Evolutionary conservation across 768 basidiomycete species (phyloP), one percentile per base, ranked within the genome.

Genomic region (Rhizopogon vinicolor): DNA sequence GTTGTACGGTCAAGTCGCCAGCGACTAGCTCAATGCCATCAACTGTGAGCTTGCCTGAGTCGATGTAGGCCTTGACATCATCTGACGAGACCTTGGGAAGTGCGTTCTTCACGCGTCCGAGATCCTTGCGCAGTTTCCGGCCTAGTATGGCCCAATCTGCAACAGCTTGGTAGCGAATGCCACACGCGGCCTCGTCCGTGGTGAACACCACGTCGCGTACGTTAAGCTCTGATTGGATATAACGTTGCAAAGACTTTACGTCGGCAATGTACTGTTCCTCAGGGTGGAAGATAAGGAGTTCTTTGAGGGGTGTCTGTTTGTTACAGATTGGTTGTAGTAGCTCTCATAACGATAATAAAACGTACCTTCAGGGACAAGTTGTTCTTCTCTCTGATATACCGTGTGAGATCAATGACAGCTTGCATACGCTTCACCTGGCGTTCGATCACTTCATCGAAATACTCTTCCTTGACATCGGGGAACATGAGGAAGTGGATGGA

Each of bases 121-220:
- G 74, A 69, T 98, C 93, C 67, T 93, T 97, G 60, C 96, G 85
- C 49, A 99, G 79, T 73, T 97, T 98, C 64, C 85, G 84, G 48
- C 97, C 97, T 50, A 99, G 81, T 13, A 91, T 87, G n/a, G 84
- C 78, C 92, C 93, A 98, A 74, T 99, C 97, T 9, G 97, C 96
- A 29, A 87, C 86, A 5, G 87, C 95, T 53, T 85, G 85, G 78
- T 98, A 98, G 58, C 84, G 84, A 61, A 98, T 89, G 22, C 95
- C 93, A 35, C 93, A 92, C 31, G 81, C 71, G 12, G 78, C 73
- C 71, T 98, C 97, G 67, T 97, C 90, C 1, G 89, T 89, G 53
- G 87, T 94, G 79, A 97, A 91, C 58, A 90, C 70, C 62, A 99
- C 75, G 61, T 91, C 86, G 25, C 93, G 91, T 55, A 98, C 85